Evolutionary conservation across 495 filamentous ascomycete genomes (phyloP).

Genomic region (Podospora comata): DNA sequence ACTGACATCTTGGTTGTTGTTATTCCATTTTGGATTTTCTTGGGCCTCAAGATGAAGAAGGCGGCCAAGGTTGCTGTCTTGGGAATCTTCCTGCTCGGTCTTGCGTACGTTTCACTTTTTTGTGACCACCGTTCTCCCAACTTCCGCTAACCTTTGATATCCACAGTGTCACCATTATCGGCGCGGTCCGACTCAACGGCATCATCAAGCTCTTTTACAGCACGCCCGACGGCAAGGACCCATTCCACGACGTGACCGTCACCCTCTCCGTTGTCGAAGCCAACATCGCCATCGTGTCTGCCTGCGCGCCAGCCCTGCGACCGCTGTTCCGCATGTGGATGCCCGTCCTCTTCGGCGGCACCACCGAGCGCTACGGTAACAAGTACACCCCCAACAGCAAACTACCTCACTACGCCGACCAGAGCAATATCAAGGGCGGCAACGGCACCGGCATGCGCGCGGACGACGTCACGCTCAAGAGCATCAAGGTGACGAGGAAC

Average conservation of each 20-base stretch:
- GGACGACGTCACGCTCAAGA: background rate
- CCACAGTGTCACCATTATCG: slow-evolving; percentile 46
- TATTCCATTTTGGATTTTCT: slow-evolving; percentile 46
- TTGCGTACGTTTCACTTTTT: slow-evolving; percentile 35
- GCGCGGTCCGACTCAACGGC: slow-evolving; percentile 33
- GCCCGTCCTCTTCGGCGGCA: slow-evolving; percentile 15
- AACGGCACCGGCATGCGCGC: background rate
- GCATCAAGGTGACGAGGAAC: slow-evolving; percentile 9
- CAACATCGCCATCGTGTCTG: slow-evolving; percentile 50
- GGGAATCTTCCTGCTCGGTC: slow-evolving; percentile 43
- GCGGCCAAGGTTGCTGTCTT: slow-evolving; percentile 45
- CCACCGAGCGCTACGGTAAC: slow-evolving; percentile 12
- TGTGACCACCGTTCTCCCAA: background rate
- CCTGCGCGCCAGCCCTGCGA: slow-evolving; percentile 40
- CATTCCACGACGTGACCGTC: slow-evolving; percentile 39
- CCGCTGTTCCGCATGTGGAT: slow-evolving; percentile 30
- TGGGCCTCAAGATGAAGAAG: slow-evolving; percentile 41
- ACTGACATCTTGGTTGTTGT: slow-evolving; percentile 45
- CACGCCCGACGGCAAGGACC: slow-evolving; percentile 20
- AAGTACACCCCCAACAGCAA: slow-evolving; percentile 12
- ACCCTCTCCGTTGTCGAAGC: slow-evolving; percentile 48
- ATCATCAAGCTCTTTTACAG: slow-evolving; percentile 18
- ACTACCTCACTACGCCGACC: slow-evolving; percentile 6
- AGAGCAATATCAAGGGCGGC: background rate
- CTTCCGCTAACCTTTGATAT: background rate